These are phyloP conservation scores for Sordariomycetes sp. DNA, from an alignment of 2,329 filamentous ascomycete species.

Conservation along the genomic window DNA sequence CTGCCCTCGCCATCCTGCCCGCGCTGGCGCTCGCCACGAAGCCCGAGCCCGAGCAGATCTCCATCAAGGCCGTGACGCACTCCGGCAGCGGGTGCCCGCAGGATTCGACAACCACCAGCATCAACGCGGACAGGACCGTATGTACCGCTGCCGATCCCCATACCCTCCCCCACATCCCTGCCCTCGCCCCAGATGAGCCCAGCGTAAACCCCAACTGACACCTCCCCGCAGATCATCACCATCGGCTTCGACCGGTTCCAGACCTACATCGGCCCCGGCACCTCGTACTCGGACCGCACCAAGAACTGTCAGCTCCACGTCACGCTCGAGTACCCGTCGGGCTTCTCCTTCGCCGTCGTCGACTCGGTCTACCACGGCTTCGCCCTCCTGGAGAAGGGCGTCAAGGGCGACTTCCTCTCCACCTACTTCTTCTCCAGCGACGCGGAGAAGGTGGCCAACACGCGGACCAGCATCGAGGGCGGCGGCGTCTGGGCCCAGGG, in stretches of 20 bases:
- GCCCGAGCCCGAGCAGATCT: slow-evolving; percentile 5
- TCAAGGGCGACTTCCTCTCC: slow-evolving; percentile 21
- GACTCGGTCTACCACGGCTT: slow-evolving; percentile 24
- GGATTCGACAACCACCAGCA: slow-evolving; percentile 5
- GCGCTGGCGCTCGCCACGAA: slow-evolving; percentile 4
- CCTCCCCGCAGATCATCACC: slow-evolving; percentile 6
- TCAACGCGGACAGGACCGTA: slow-evolving; percentile 7
- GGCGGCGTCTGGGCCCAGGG: slow-evolving; percentile 18
- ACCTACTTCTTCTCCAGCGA: slow-evolving; percentile 23
- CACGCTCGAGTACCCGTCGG: slow-evolving; percentile 6
- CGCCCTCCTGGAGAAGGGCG: slow-evolving; percentile 19
- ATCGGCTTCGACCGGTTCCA: slow-evolving; percentile 9
- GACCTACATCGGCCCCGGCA: slow-evolving; percentile 9
- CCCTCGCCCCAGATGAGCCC: neutral
- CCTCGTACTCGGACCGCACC: slow-evolving; percentile 5
- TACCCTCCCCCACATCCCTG: neutral
- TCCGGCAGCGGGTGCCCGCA: slow-evolving; percentile 8
- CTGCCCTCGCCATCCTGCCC: slow-evolving; percentile 1
- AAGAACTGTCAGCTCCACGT: slow-evolving; percentile 10
- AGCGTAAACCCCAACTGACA: neutral
- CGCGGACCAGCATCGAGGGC: slow-evolving; percentile 18
- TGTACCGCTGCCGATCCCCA: neutral
- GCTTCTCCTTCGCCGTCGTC: slow-evolving; percentile 16
- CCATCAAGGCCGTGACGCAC: slow-evolving; percentile 3
- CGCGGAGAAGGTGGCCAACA: slow-evolving; percentile 19